A percentile compares a stretch with the other conserved stretches of the same genome.
Conservation (phyloP, 495 filamentous ascomycete species). For the Penicillium cosmopolitanum region DNA sequence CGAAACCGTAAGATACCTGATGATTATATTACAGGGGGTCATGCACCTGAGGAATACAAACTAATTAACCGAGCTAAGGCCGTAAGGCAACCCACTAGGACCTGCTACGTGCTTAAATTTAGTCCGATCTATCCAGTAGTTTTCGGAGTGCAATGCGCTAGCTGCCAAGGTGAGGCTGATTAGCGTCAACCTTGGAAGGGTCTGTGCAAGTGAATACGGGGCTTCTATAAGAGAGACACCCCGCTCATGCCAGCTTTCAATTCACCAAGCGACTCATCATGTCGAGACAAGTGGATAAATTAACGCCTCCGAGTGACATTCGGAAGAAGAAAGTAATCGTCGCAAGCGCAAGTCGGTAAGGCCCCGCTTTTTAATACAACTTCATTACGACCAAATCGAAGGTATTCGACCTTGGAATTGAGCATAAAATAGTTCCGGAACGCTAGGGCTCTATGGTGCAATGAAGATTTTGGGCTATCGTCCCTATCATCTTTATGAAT, state of each 20-base stretch:
- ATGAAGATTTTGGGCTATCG: constrained; percentile 20
- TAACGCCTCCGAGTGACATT: not conserved
- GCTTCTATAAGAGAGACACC: not conserved
- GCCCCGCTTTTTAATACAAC: not conserved
- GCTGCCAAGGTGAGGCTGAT: not conserved
- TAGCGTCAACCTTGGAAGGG: not conserved
- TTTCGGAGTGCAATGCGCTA: not conserved
- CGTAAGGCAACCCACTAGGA: not conserved
- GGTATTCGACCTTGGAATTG: not conserved
- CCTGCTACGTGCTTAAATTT: too few relatives aligned
- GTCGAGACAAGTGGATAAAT: not conserved
- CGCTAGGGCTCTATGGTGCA: constrained; percentile 17
- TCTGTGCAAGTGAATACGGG: not conserved
- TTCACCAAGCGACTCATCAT: not conserved
- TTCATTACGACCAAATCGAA: not conserved
- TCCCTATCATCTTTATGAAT: constrained; percentile 17
- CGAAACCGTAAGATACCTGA: too few relatives aligned
- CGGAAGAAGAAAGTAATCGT: constrained; percentile 3
- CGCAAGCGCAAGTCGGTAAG: constrained; percentile 4
- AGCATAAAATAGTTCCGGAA: constrained; percentile 12
- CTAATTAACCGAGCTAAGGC: not conserved
- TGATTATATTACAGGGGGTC: too few relatives aligned
- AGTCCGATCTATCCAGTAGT: too few relatives aligned
- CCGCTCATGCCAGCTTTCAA: not conserved
- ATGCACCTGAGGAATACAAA: too few relatives aligned